These are phyloP conservation scores for Balansia obtecta DNA, from an alignment of 2,329 filamentous ascomycete genomes.

Conservation along the genomic window DNA sequence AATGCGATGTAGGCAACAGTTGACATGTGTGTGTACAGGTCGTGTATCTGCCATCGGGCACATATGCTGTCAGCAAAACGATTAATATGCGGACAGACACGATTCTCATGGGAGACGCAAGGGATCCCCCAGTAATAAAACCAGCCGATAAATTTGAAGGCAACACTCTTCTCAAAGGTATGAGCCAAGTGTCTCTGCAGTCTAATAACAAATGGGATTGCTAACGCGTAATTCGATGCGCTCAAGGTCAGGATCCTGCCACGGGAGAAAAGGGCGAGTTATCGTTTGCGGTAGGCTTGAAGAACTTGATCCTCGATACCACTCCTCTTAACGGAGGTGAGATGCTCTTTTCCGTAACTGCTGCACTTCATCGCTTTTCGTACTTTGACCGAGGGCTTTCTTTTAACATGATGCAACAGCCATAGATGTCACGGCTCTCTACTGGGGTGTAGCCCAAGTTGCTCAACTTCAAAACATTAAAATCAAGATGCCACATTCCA, in stretches of 20 bases:
- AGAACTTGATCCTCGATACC: conserved; percentile 31
- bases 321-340: conserved; percentile 21
- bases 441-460: conserved; percentile 32
- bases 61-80: conserved; percentile 26
- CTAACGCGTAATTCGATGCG: neutral
- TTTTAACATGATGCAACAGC: conserved; percentile 6
- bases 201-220: neutral
- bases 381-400: neutral
- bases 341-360: neutral
- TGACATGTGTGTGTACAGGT: conserved; percentile 11
- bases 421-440: conserved; percentile 26
- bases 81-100: conserved; percentile 31
- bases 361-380: neutral
- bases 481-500: conserved; percentile 26
- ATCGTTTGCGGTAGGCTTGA: conserved; percentile 29
- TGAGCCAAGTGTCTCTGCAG: neutral
- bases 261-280: conserved; percentile 22
- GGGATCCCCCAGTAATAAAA: conserved; percentile 29
- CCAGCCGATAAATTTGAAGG: conserved; percentile 23
- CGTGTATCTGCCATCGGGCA: conserved; percentile 31
- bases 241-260: conserved; percentile 19
- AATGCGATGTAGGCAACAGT: neutral
- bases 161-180: conserved; percentile 22
- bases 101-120: conserved; percentile 33
- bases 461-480: conserved; percentile 30